Evolutionary conservation across 2,329 filamentous ascomycete species (phyloP).

Genomic region (Verticillium nubilum): DNA sequence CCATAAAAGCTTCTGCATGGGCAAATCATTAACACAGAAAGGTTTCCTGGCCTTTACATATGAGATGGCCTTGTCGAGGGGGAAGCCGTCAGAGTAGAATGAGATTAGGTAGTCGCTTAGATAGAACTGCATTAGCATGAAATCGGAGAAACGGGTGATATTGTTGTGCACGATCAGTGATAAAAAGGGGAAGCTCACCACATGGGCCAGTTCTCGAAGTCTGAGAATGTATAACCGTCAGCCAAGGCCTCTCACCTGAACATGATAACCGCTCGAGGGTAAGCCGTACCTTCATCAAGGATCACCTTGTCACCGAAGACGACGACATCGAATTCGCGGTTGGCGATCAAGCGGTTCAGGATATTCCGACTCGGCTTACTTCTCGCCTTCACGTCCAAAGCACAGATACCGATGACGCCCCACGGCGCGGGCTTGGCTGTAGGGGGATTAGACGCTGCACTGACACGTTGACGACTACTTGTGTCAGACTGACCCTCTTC

Average conservation of each 20-base stretch:
- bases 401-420: slow-evolving; percentile 85
- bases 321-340: slow-evolving; percentile 90
- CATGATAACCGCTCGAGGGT: neutral
- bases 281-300: slow-evolving; percentile 69
- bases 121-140: slow-evolving; percentile 7
- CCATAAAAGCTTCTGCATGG: slow-evolving; percentile 97
- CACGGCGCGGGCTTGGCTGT: slow-evolving; percentile 51
- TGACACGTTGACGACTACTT: slow-evolving; percentile 8
- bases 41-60: slow-evolving; percentile 91
- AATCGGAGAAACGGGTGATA: neutral
- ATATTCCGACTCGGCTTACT: slow-evolving; percentile 98
- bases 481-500: slow-evolving; percentile 40
- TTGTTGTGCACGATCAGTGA: neutral
- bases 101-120: slow-evolving; percentile 84
- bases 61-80: slow-evolving; percentile 91
- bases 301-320: slow-evolving; percentile 99
- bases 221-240: slow-evolving; percentile 27
- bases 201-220: slow-evolving; percentile 91
- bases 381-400: slow-evolving; percentile 88
- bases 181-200: slow-evolving; percentile 46
- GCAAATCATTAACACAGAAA: slow-evolving; percentile 94
- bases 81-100: slow-evolving; percentile 97
- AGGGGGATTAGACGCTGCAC: slow-evolving; percentile 20
- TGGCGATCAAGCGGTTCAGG: slow-evolving; percentile 82
- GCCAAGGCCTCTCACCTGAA: neutral